Conservation (phyloP, 192 early-diverging fungal species). For the Rhizophagus clarus region DNA sequence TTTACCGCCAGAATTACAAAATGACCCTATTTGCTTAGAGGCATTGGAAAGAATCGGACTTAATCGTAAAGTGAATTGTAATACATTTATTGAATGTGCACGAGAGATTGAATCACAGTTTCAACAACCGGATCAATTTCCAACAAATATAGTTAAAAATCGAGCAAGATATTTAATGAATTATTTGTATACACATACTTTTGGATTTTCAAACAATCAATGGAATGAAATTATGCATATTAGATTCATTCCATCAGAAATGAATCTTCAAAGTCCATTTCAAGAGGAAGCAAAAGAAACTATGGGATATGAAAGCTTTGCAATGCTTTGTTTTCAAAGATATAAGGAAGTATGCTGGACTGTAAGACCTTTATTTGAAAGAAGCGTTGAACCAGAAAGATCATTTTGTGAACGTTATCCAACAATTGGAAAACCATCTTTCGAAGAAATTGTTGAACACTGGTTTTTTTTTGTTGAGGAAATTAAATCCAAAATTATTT, state of each 20-base stretch:
- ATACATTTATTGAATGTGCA: constrained; percentile 18
- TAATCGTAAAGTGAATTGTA: background rate
- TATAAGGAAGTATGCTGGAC: too few species aligned
- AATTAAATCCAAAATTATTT: too few species aligned
- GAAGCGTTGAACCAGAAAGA: too few species aligned
- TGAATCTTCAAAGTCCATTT: background rate
- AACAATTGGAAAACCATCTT: too few species aligned
- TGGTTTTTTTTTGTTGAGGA: too few species aligned
- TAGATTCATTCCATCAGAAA: constrained; percentile 8
- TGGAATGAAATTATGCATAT: background rate
- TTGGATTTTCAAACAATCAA: background rate
- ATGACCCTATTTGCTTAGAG: background rate
- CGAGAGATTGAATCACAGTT: background rate
- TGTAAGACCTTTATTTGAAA: too few species aligned
- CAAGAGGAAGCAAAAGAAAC: background rate
- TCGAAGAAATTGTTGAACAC: too few species aligned
- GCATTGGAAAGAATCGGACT: background rate
- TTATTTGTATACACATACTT: background rate
- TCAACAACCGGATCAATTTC: background rate
- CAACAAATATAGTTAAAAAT: too few species aligned
- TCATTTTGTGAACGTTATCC: too few species aligned
- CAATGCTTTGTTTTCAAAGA: too few species aligned
- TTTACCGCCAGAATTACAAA: background rate
- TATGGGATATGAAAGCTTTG: too few species aligned
- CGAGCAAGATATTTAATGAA: background rate